These are phyloP conservation scores for Aspergillus terreus DNA, from an alignment of 2,329 filamentous ascomycete genomes.

Conservation along the genomic window DNA sequence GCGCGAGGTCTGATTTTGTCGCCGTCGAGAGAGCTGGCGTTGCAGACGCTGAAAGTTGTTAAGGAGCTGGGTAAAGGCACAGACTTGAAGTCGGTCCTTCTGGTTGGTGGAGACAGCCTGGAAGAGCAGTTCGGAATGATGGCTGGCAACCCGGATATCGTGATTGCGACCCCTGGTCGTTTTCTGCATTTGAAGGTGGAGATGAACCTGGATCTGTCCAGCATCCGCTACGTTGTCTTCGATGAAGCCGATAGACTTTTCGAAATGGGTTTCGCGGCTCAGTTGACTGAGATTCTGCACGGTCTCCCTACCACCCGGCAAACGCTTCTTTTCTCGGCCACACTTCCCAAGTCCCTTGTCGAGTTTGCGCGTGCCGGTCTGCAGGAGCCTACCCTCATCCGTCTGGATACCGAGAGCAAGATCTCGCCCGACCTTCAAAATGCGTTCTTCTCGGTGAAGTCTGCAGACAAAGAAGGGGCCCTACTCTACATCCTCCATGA, in stretches of 20 bases:
- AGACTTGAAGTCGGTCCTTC: slow-evolving; percentile 80
- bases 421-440: slow-evolving; percentile 94
- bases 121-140: slow-evolving; percentile 94
- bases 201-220: slow-evolving; percentile 88
- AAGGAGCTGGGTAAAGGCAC: slow-evolving; percentile 91
- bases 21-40: slow-evolving; percentile 86
- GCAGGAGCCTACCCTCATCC: slow-evolving; percentile 85
- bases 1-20: slow-evolving; percentile 84
- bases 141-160: slow-evolving; percentile 91
- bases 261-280: slow-evolving; percentile 96
- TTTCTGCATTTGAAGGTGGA: slow-evolving; percentile 97
- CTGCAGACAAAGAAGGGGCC: slow-evolving; percentile 88
- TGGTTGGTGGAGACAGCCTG: slow-evolving; percentile 91
- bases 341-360: slow-evolving; percentile 86
- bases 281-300: slow-evolving; percentile 88
- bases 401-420: slow-evolving; percentile 91
- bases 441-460: slow-evolving; percentile 91
- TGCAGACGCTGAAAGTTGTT: slow-evolving; percentile 93
- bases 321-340: slow-evolving; percentile 92
- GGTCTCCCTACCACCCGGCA: slow-evolving; percentile 80
- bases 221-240: slow-evolving; percentile 90
- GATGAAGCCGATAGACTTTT: slow-evolving; percentile 96
- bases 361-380: slow-evolving; percentile 93
- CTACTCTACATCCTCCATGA: slow-evolving; percentile 85
- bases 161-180: slow-evolving; percentile 94